Percentiles rank a stretch among this genome's conserved stretches.
phyloP scores from a whole-genome alignment of 306 rosid species.

The Trichosanthes truncata region DNA sequence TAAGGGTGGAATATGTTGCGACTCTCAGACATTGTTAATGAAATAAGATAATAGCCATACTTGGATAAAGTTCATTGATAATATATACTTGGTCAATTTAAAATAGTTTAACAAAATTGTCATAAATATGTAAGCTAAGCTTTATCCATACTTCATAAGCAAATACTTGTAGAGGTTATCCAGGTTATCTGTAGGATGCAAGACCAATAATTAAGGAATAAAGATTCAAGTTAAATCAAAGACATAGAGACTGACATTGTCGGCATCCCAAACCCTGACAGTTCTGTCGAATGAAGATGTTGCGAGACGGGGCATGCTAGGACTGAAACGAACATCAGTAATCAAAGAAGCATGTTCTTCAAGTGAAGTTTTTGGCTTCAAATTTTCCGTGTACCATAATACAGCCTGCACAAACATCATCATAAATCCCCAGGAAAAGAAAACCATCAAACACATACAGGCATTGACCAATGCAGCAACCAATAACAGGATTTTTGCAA shows the following conservation, averaged over 20 bases:
- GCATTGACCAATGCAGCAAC: neutral
- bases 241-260: constrained; percentile 57
- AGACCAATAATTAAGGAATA: neutral
- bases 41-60: neutral
- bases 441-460: neutral
- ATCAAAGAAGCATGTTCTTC: constrained; percentile 81
- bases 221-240: neutral
- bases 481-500: neutral
- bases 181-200: neutral
- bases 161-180: neutral
- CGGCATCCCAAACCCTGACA: constrained; percentile 97
- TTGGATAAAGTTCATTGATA: neutral
- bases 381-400: constrained; percentile 71
- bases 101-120: neutral
- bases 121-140: neutral
- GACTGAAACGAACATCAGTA: constrained; percentile 95
- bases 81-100: neutral
- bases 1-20: no score
- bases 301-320: constrained; percentile 81
- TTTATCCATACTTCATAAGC: neutral
- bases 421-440: constrained; percentile 6
- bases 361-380: constrained; percentile 58
- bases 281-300: constrained; percentile 95
- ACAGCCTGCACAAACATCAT: constrained; percentile 53
- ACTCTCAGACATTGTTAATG: neutral